A percentile compares a stretch with the other conserved stretches of the same genome.
These are phyloP conservation scores for Umbelopsis vinacea DNA, from an alignment of 192 early-diverging fungal genomes.

Conservation along the genomic window DNA sequence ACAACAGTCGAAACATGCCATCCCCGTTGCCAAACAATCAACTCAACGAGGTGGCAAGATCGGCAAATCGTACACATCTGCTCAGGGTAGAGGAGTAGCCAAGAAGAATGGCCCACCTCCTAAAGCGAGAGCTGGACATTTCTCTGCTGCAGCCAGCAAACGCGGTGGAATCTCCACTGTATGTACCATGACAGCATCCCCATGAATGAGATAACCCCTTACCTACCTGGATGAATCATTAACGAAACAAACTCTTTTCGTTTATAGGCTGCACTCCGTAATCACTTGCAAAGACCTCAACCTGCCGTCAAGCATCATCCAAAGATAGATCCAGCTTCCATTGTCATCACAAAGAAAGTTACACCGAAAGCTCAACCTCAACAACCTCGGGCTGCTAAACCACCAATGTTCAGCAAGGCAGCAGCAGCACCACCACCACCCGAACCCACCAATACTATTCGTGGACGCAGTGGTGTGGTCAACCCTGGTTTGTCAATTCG, in stretches of 20 bases:
- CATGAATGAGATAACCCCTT: neutral
- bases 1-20: neutral
- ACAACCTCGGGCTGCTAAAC: too few species aligned
- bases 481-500: constrained; percentile 40
- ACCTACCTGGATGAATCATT: neutral
- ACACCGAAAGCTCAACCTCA: neutral
- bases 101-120: neutral
- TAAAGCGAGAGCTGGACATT: neutral
- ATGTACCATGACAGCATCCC: neutral
- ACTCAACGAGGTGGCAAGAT: neutral
- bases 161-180: neutral
- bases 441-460: neutral
- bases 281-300: neutral
- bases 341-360: constrained; percentile 25
- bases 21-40: neutral
- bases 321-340: constrained; percentile 26
- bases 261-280: constrained; percentile 3
- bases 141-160: neutral
- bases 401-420: neutral
- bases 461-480: neutral
- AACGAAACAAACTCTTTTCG: neutral
- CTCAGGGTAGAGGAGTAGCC: neutral
- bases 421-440: neutral
- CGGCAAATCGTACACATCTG: neutral
- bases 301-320: neutral